A percentile compares a stretch with the other conserved stretches of the same genome.
These are phyloP conservation scores for Exophiala lecanii-corni DNA, from an alignment of 2,329 filamentous ascomycete species.

Conservation along the genomic window DNA sequence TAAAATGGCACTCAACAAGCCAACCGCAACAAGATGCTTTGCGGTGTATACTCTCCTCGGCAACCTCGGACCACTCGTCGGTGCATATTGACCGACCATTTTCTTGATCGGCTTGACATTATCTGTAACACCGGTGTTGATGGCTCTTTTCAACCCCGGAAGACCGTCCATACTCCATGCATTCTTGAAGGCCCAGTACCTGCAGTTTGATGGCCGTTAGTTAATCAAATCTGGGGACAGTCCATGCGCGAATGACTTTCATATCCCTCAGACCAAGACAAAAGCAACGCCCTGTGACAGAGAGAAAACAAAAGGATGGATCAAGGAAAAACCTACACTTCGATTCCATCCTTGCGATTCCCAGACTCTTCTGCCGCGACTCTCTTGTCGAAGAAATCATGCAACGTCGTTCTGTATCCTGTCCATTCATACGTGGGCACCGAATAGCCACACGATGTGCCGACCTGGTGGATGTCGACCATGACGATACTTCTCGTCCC, in stretches of 20 bases:
- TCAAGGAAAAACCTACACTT: conserved; percentile 4
- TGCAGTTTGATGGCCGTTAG: too few species aligned
- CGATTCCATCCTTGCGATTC: conserved; percentile 45
- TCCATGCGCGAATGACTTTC: too few species aligned
- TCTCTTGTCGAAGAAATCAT: conserved; percentile 25
- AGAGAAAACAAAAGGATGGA: background rate
- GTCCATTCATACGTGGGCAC: conserved; percentile 37
- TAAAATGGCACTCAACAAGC: conserved; percentile 12
- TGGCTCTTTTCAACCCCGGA: conserved; percentile 45
- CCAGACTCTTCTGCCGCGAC: conserved; percentile 35
- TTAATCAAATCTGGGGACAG: too few species aligned
- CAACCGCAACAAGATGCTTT: conserved; percentile 19
- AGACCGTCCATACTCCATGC: conserved; percentile 54
- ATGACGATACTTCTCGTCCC: conserved; percentile 58
- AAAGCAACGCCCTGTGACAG: background rate
- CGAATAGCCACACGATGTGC: conserved; percentile 63
- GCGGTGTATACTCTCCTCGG: conserved; percentile 3
- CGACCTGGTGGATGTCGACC: conserved; percentile 59
- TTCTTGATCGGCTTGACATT: conserved; percentile 26
- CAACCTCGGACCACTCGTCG: conserved; percentile 2
- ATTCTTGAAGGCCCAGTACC: conserved; percentile 58
- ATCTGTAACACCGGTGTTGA: conserved; percentile 16
- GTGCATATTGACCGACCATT: conserved; percentile 24
- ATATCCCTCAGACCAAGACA: background rate
- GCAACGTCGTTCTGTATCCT: conserved; percentile 20